phyloP scores from a whole-genome alignment of 306 rosid genomes.

The Fagus crenata region DNA sequence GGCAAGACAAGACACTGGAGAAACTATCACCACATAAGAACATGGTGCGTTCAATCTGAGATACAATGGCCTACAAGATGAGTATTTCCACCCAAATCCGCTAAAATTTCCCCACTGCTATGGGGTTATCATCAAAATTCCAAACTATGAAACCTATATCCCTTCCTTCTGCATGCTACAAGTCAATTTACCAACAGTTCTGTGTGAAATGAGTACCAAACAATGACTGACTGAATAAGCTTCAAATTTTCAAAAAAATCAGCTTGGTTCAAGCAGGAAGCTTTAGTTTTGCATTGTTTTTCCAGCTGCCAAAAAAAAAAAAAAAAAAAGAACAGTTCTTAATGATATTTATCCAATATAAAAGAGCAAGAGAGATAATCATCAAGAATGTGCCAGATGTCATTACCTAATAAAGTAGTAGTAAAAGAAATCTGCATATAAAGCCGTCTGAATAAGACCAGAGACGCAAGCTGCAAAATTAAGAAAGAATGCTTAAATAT shows the following conservation, averaged over 20 bases:
- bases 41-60: not conserved
- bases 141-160: slow-evolving; percentile 10
- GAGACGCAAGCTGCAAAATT: slow-evolving; percentile 65
- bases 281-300: slow-evolving; percentile 77
- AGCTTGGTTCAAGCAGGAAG: slow-evolving; percentile 69
- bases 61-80: slow-evolving; percentile 32
- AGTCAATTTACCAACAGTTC: not conserved
- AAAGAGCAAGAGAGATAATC: not conserved
- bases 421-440: slow-evolving; percentile 96
- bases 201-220: slow-evolving; percentile 14
- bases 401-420: slow-evolving; percentile 82
- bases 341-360: slow-evolving; percentile 9
- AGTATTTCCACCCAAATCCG: slow-evolving; percentile 12
- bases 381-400: slow-evolving; percentile 8
- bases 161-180: not conserved
- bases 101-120: not conserved
- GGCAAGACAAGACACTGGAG: slow-evolving; percentile 3
- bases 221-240: slow-evolving; percentile 29
- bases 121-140: slow-evolving; percentile 20
- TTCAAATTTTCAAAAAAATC: slow-evolving; percentile 32
- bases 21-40: slow-evolving; percentile 20
- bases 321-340: not conserved
- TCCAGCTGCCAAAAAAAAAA: slow-evolving; percentile 74
- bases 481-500: slow-evolving; percentile 23
- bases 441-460: slow-evolving; percentile 89